Evolutionary conservation across 495 filamentous ascomycete species (phyloP), one percentile per base, ranked within the genome.

Genomic region (Melanomma pulvis-pyrius): DNA sequence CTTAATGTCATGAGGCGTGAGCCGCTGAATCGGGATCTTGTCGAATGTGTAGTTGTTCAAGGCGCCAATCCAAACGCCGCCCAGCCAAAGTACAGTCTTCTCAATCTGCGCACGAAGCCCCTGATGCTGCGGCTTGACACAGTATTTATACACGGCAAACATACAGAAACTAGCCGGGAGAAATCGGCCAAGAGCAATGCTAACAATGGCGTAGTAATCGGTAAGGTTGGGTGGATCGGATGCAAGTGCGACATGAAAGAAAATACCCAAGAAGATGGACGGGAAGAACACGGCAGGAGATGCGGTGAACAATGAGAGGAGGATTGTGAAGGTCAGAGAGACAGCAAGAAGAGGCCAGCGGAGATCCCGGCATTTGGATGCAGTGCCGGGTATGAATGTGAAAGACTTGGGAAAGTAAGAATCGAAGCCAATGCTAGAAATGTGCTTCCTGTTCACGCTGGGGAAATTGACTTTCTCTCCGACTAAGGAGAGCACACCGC

Each of bases 11-110:
- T 79, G 77, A 0, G 75, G 73, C 4, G 78, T 80, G 21, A 80
- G 70, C 7, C 78, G 77, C 62, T 77, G 67, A 28, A 80, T 78
- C 1, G 78, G 78, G 54, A 80, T 78, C 52, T 74, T 75, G 69
- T 80, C 78, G 69, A 80, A 80, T 4, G 78, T 80, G 59, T 80
- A 76, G 63, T 80, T 80, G 66, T 79, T 80, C 51, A 80, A 60
- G 1, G 75, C 75, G 22, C 78, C 78, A 3, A 79, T 68, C 77
- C 77, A 79, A 22, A 74, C 75, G 0, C 74, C 72, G 12, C 78
- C 78, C n/a, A 80, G 68, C 76, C 77, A 80, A 47, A 80, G 72
- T 22, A 80, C 44, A 0, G 77, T 79, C 60, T 79, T 80, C 62
- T 80, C 78, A 47, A 80, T 55, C 56, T 80, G 78, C 6, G 78